Conservation (phyloP, 805 yeast species). For the Monosporozyma solicola region DNA sequence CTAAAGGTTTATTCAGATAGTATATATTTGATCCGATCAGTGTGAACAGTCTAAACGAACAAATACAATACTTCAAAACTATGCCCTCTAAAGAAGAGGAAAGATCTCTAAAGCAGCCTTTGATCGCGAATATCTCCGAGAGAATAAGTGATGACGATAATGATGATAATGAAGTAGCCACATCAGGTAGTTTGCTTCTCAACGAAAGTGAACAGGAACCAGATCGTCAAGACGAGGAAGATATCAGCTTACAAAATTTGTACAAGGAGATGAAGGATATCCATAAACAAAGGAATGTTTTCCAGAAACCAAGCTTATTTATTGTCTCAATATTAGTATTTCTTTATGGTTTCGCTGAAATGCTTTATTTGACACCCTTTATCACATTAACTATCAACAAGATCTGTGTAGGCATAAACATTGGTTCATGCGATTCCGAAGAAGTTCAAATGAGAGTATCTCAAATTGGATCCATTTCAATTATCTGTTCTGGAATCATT, state of each 20-base stretch:
- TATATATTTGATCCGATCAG: no score
- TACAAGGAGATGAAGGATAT: conserved; percentile 39
- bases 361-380: conserved; percentile 34
- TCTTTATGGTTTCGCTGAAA: conserved; percentile 35
- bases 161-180: neutral
- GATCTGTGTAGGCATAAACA: conserved; percentile 32
- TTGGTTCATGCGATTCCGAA: conserved; percentile 31
- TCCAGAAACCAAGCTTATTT: conserved; percentile 45
- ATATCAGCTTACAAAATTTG: conserved; percentile 29
- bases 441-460: conserved; percentile 40
- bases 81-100: neutral
- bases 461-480: conserved; percentile 37
- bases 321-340: conserved; percentile 39
- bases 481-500: conserved; percentile 36
- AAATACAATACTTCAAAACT: no score
- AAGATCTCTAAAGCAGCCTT: neutral
- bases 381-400: conserved; percentile 31
- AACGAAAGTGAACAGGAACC: neutral
- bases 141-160: neutral
- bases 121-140: neutral
- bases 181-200: neutral
- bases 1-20: neutral
- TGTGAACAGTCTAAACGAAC: neutral
- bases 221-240: conserved; percentile 10
- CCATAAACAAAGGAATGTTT: conserved; percentile 29